Conservation (phyloP, 1,284 basidiomycete genomes). For the Austroboletus novae-zelandiae region DNA sequence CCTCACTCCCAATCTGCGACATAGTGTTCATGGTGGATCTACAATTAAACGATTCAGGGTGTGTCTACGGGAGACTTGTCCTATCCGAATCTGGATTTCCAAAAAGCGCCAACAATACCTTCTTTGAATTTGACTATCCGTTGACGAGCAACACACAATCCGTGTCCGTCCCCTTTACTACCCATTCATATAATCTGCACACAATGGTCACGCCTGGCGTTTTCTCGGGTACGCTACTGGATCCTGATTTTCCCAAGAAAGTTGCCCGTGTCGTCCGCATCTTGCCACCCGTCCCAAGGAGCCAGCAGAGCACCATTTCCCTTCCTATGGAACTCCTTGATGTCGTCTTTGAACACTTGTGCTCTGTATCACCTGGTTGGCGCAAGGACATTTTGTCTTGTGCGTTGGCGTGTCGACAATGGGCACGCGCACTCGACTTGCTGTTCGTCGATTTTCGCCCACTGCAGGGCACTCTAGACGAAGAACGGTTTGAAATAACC, state of each 20-base stretch:
- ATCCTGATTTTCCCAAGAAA: background rate
- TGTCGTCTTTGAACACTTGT: constrained; percentile 4
- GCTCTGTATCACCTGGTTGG: background rate
- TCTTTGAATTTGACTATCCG: constrained; percentile 7
- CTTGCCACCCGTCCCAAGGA: background rate
- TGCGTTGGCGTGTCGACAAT: constrained; percentile 10
- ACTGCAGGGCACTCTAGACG: too few relatives aligned
- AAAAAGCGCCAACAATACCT: background rate
- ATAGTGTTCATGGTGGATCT: constrained; percentile 2
- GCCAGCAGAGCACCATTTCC: background rate
- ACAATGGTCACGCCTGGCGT: constrained; percentile 1
- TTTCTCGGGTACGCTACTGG: background rate
- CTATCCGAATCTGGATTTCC: background rate
- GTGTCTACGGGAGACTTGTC: constrained; percentile 1
- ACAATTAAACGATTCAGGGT: background rate
- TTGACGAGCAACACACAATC: constrained; percentile 9
- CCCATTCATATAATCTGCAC: background rate
- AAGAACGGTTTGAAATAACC: background rate
- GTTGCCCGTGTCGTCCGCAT: constrained; percentile 9
- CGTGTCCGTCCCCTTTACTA: constrained; percentile 10
- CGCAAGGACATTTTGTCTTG: constrained; percentile 4
- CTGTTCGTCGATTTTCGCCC: constrained; percentile 11
- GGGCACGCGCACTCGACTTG: constrained; percentile 10
- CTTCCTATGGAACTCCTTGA: constrained; percentile 9
- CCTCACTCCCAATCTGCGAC: constrained; percentile 6